phyloP scores from a whole-genome alignment of 2,329 filamentous ascomycete genomes.

The Pyrenophora graminea region DNA sequence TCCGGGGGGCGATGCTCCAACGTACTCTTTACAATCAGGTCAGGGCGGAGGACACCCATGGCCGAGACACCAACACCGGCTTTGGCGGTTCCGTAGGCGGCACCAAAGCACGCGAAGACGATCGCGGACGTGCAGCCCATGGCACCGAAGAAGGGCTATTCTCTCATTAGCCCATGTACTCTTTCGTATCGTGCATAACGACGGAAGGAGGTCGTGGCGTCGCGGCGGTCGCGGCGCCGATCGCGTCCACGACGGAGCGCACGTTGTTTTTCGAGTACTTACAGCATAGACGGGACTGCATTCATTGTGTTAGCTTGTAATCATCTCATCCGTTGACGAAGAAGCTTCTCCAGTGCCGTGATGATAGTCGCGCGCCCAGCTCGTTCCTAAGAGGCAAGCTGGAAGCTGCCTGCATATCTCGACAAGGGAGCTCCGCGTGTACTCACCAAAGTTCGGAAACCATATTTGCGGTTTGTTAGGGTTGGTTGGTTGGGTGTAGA shows the following conservation, averaged over 20 bases:
- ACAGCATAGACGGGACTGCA: slow-evolving; percentile 96
- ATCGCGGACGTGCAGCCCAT: slow-evolving; percentile 96
- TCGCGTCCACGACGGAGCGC: slow-evolving; percentile 28
- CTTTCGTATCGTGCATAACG: slow-evolving; percentile 15
- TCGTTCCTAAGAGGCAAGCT: slow-evolving; percentile 42
- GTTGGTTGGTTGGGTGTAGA: slow-evolving; percentile 25
- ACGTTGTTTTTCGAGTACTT: slow-evolving; percentile 59
- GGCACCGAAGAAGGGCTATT: slow-evolving; percentile 88
- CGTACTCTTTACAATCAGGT: slow-evolving; percentile 99
- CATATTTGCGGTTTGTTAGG: slow-evolving; percentile 62
- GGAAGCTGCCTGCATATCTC: slow-evolving; percentile 39
- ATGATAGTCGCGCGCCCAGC: slow-evolving; percentile 36
- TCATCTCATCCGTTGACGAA: slow-evolving; percentile 11
- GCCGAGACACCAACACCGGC: slow-evolving; percentile 97
- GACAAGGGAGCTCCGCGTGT: slow-evolving; percentile 37
- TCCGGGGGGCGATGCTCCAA: slow-evolving; percentile 16
- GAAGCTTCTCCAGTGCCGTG: slow-evolving; percentile 14
- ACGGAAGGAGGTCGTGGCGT: slow-evolving; percentile 18
- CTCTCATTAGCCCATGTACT: slow-evolving; percentile 27
- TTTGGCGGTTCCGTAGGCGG: slow-evolving; percentile 98
- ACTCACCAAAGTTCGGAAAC: slow-evolving; percentile 81
- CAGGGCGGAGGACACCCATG: slow-evolving; percentile 97
- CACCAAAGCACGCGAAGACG: slow-evolving; percentile 94
- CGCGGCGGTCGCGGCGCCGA: slow-evolving; percentile 27
- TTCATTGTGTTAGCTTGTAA: slow-evolving; percentile 33